Evolutionary conservation across 306 rosid species (phyloP), one percentile per base, ranked within the genome.

Genomic region (Acacia acuminata): DNA sequence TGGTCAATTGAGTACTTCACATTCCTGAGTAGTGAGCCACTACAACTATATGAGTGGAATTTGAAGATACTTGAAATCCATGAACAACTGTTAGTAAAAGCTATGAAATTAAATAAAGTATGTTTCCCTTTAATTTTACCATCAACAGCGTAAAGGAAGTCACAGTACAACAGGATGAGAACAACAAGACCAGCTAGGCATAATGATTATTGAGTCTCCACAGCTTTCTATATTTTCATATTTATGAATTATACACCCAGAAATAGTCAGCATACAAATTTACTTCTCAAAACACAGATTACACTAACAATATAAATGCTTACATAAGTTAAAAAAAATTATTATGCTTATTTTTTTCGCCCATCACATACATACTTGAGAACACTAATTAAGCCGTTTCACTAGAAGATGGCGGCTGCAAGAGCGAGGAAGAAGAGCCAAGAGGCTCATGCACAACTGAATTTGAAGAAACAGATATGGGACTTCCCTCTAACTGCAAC

Each of bases 381-480:
- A 22, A 50, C 55, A 60, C 73, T 80, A 38, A 38, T 38, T 38
- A 73, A 22, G 82, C 68, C 51, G 77, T 88, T 75, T 85, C 75
- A 80, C 81, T 79, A 58, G 91, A 60, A 27, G 89, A 13, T 75
- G 96, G 92, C 84, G 96, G 92, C 85, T 88, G 92, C 89, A 90
- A 77, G 55, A 94, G 86, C n/a, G 94, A 76, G 30, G 99, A 92
- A 66, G 98, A 75, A 32, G 97, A 73, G 58, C 91, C 90, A 19
- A 91, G 82, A 53, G 98, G 97, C 86, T 96, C 97, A 61, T 94
- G 99, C 81, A 96, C 94, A 11, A 96, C 99, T 3, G 97, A 91
- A 82, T 90, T 90, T 55, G 99, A 87, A 80, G 94, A 90, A 79
- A 94, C 87, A 19, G 89, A 76, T 80, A 96, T 88, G 13, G 94